A percentile compares a stretch with the other conserved stretches of the same genome.
phyloP scores from a whole-genome alignment of 1,139 yeast species.

The Candida sanyaensis region DNA sequence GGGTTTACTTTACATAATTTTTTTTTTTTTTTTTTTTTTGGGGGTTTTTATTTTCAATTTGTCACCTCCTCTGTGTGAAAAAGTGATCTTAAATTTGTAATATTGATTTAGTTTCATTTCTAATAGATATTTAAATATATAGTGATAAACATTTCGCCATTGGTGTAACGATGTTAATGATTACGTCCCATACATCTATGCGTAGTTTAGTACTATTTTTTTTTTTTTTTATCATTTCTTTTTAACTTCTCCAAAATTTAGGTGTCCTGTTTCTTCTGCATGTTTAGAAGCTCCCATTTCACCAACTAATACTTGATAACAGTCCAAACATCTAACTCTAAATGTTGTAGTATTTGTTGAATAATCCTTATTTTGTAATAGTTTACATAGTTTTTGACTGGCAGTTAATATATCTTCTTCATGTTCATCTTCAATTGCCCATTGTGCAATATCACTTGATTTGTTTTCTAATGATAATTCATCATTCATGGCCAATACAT shows the following conservation, averaged over 20 bases:
- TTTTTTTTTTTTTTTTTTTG: no score
- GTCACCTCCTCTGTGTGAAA: no score
- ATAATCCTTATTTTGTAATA: constrained; percentile 55
- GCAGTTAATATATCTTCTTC: constrained; percentile 16
- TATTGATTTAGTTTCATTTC: no score
- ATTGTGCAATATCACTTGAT: constrained; percentile 42
- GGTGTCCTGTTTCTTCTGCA: constrained; percentile 66
- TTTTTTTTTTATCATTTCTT: constrained; percentile 1
- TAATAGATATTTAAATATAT: no score
- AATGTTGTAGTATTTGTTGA: constrained; percentile 70
- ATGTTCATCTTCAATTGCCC: constrained; percentile 30
- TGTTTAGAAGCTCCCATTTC: constrained; percentile 70
- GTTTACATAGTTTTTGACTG: constrained; percentile 32
- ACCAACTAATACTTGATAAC: constrained; percentile 57
- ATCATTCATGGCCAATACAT: constrained; percentile 51
- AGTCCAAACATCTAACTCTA: constrained; percentile 57
- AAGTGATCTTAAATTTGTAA: no score
- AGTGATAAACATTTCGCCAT: no score
- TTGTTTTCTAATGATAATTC: constrained; percentile 22
- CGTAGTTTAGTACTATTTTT: not conserved
- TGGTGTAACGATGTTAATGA: no score
- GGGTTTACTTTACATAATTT: not conserved
- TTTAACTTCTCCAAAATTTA: constrained; percentile 62
- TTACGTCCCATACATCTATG: not conserved
- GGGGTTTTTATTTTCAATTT: no score